Conservation (phyloP, 371 early-diverging fungal species). For the Mortierella sp. region DNA sequence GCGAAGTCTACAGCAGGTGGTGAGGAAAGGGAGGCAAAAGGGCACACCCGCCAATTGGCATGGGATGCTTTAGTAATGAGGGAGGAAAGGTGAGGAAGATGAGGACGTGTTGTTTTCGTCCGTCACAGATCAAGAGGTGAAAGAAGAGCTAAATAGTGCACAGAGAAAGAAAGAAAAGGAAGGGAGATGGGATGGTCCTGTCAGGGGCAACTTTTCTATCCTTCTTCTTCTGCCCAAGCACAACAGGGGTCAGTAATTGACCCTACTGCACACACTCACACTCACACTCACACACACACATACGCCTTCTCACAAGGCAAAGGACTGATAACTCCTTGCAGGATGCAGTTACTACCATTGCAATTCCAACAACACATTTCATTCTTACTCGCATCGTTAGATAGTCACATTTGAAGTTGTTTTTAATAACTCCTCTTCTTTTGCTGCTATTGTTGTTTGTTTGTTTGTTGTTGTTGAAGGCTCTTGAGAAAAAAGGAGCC, state of each 20-base stretch:
- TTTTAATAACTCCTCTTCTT: too few species aligned
- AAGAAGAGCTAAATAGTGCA: neutral
- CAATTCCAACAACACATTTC: neutral
- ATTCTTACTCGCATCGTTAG: neutral
- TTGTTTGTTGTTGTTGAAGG: neutral
- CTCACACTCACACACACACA: neutral
- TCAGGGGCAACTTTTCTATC: neutral
- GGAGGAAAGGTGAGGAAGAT: neutral
- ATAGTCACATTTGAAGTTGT: neutral
- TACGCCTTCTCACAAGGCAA: too few species aligned
- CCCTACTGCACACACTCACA: neutral
- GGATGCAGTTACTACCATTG: neutral
- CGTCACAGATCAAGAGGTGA: neutral
- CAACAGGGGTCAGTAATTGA: neutral
- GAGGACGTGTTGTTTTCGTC: neutral
- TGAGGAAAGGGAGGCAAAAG: neutral
- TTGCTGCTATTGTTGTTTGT: neutral
- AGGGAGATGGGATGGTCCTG: neutral
- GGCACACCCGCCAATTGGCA: neutral
- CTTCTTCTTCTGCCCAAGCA: neutral
- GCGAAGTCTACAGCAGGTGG: neutral
- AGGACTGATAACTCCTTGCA: neutral
- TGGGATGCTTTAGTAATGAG: neutral
- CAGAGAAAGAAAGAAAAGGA: neutral
- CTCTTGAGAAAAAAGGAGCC: neutral